A percentile compares a stretch with the other conserved stretches of the same genome.
Conservation (phyloP, 768 basidiomycete genomes). For the Russula earlei region DNA sequence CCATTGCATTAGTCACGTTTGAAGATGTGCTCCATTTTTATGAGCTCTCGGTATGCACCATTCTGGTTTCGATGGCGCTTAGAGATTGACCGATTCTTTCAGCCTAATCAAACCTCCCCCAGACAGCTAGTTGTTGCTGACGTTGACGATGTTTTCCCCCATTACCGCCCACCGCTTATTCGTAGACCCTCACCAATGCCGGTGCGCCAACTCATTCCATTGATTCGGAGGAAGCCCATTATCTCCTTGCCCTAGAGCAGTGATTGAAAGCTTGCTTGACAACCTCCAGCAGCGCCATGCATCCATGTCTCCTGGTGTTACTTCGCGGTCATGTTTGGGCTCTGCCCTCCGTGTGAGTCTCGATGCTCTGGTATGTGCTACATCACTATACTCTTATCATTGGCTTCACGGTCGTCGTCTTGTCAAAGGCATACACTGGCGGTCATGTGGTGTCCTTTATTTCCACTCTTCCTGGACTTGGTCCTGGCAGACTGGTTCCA, state of each 20-base stretch:
- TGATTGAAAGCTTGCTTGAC: constrained; percentile 58
- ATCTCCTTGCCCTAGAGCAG: constrained; percentile 33
- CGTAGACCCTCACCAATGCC: constrained; percentile 60
- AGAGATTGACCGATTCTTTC: constrained; percentile 22
- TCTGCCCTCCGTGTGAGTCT: constrained; percentile 66
- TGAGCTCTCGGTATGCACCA: constrained; percentile 65
- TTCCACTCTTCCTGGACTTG: constrained; percentile 57
- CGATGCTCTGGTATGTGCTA: constrained; percentile 52
- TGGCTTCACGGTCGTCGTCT: constrained; percentile 20
- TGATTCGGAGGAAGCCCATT: background rate
- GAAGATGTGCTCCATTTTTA: constrained; percentile 80
- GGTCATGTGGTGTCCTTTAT: constrained; percentile 74
- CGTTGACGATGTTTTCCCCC: constrained; percentile 92
- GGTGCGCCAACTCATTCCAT: constrained; percentile 32
- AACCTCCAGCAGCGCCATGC: constrained; percentile 55
- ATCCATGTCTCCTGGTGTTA: constrained; percentile 27
- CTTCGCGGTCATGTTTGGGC: constrained; percentile 60
- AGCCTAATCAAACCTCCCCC: constrained; percentile 13
- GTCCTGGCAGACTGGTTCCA: constrained; percentile 57
- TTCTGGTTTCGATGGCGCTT: background rate
- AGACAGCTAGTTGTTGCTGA: constrained; percentile 78
- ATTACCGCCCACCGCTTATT: constrained; percentile 54
- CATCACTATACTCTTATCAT: background rate
- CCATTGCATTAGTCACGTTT: constrained; percentile 76
- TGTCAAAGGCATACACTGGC: constrained; percentile 47